phyloP scores from a whole-genome alignment of 495 filamentous ascomycete genomes.

The Chaetomium tenue region DNA sequence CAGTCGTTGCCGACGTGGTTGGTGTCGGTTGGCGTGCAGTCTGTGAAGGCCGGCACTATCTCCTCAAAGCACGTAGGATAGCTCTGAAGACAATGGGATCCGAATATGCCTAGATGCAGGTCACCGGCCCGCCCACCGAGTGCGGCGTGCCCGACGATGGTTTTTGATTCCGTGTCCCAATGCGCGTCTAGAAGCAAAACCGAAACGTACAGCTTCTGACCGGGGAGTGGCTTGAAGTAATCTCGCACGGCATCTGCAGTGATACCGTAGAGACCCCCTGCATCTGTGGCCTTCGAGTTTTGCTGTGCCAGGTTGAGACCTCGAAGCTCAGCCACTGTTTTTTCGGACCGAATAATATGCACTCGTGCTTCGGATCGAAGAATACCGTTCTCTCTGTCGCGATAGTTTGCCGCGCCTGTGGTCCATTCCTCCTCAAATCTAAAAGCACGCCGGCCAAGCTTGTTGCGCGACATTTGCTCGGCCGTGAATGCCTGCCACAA shows the following conservation, averaged over 20 bases:
- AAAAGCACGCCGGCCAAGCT: constrained; percentile 78
- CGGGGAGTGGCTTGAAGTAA: constrained; percentile 68
- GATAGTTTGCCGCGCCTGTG: constrained; percentile 66
- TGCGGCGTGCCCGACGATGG: constrained; percentile 77
- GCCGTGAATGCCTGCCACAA: constrained; percentile 95
- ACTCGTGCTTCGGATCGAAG: constrained; percentile 89
- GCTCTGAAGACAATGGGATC: constrained; percentile 83
- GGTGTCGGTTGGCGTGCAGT: constrained; percentile 85
- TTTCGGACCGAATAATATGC: constrained; percentile 75
- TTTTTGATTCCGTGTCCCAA: constrained; percentile 71
- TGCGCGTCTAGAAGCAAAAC: constrained; percentile 80
- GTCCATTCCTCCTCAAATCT: constrained; percentile 94
- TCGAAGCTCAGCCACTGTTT: constrained; percentile 79
- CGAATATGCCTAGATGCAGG: constrained; percentile 82
- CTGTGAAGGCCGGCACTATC: constrained; percentile 77
- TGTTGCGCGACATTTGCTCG: constrained; percentile 89
- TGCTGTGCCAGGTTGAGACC: constrained; percentile 81
- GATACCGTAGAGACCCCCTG: constrained; percentile 70
- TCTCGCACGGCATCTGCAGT: constrained; percentile 70
- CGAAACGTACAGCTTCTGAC: constrained; percentile 83
- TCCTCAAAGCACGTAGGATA: constrained; percentile 84
- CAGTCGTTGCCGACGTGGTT: constrained; percentile 78
- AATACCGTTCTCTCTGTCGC: constrained; percentile 63
- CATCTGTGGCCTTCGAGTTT: constrained; percentile 61
- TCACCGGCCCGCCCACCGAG: constrained; percentile 63